A percentile compares a stretch with the other conserved stretches of the same genome.
These are phyloP conservation scores for Beauveria australis DNA, from an alignment of 2,329 filamentous ascomycete genomes.

Conservation along the genomic window DNA sequence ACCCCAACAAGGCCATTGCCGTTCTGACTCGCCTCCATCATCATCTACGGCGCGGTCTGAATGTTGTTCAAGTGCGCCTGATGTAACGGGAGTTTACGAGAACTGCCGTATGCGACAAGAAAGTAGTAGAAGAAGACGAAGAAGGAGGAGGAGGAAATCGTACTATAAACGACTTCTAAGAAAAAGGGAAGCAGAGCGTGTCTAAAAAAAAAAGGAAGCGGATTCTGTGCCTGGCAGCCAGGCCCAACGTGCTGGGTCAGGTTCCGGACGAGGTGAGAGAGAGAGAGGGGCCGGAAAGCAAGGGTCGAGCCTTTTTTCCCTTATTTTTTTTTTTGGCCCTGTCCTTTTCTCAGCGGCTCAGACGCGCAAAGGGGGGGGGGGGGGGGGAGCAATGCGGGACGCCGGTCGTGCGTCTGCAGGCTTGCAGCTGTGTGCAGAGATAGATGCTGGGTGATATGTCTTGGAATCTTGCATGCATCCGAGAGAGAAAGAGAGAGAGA, in stretches of 20 bases:
- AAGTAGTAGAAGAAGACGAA: background rate
- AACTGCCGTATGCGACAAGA: no score
- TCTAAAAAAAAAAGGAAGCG: background rate
- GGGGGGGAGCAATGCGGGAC: background rate
- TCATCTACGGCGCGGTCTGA: background rate
- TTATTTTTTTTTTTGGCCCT: background rate
- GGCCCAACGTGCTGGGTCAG: constrained; percentile 3
- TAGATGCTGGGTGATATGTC: background rate
- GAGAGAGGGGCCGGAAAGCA: background rate
- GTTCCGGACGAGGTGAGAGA: background rate
- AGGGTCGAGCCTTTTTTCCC: background rate
- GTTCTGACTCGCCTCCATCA: background rate
- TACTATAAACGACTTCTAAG: background rate
- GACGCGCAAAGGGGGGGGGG: background rate
- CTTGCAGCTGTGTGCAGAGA: background rate
- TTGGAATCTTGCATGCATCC: background rate
- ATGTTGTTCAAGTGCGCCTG: no score
- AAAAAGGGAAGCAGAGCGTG: background rate
- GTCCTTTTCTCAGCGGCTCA: background rate
- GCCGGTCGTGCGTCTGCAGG: background rate
- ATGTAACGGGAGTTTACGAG: no score
- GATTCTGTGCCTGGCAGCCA: background rate
- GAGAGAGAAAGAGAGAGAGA: background rate
- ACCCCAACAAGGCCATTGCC: background rate
- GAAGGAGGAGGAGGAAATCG: background rate